These are phyloP conservation scores for Microcos paniculata DNA, from an alignment of 345 rosid genomes.

Conservation along the genomic window DNA sequence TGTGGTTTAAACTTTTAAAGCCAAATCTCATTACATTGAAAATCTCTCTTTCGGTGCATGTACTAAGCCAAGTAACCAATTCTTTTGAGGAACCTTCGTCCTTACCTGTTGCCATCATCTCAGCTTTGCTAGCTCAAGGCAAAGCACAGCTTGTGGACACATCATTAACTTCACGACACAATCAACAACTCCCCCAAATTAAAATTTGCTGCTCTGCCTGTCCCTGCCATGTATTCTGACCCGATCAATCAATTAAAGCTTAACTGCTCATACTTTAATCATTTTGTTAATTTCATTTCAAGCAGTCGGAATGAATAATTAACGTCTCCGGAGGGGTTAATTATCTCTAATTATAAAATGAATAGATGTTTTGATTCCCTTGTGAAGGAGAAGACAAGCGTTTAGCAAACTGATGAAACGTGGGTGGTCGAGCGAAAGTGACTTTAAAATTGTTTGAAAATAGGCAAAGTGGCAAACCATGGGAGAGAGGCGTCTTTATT, in stretches of 20 bases:
- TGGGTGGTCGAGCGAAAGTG: neutral
- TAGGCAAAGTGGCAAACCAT: too few relatives aligned
- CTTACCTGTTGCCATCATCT: neutral
- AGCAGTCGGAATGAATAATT: neutral
- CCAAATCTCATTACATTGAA: slow-evolving; percentile 24
- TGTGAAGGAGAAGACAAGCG: neutral
- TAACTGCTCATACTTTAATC: neutral
- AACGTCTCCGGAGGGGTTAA: too few relatives aligned
- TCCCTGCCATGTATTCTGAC: neutral
- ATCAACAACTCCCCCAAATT: neutral
- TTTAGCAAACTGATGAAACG: neutral
- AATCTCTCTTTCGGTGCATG: slow-evolving; percentile 23
- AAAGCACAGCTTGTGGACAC: slow-evolving; percentile 9
- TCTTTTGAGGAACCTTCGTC: slow-evolving; percentile 15
- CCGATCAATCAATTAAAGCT: neutral
- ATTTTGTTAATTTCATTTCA: neutral
- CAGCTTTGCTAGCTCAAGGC: neutral
- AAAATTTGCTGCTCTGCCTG: neutral
- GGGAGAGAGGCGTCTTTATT: neutral
- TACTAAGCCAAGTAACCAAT: neutral
- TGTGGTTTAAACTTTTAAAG: slow-evolving; percentile 15
- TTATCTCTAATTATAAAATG: neutral
- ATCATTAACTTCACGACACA: neutral
- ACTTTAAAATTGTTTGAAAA: neutral
- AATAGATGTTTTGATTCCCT: neutral